phyloP scores from a whole-genome alignment of 176 grass and related monocot genomes.

The Chloris gayana region DNA sequence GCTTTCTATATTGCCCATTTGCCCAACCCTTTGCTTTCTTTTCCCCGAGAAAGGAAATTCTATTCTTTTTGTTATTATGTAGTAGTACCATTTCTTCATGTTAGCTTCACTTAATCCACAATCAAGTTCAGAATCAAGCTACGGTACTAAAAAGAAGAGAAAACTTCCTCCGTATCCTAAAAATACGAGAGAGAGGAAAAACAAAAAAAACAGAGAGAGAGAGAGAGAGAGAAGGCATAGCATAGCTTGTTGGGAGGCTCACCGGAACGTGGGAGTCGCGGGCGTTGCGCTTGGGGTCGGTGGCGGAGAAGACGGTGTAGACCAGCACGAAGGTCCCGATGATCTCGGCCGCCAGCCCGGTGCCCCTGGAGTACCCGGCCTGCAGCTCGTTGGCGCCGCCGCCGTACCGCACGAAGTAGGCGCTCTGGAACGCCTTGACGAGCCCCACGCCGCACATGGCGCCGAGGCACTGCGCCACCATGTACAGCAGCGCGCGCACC shows the following conservation, averaged over 20 bases:
- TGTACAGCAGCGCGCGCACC: slow-evolving; percentile 83
- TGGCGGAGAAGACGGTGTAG: slow-evolving; percentile 99
- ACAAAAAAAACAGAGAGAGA: too few species aligned
- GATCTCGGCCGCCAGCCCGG: slow-evolving; percentile 93
- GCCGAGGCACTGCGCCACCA: slow-evolving; percentile 87
- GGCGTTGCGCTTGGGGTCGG: slow-evolving; percentile 96
- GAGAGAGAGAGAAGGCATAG: too few species aligned
- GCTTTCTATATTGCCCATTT: slow-evolving; percentile 22
- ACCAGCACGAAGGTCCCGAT: slow-evolving; percentile 97
- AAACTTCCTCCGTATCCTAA: neutral
- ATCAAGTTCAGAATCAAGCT: neutral
- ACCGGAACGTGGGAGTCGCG: slow-evolving; percentile 98
- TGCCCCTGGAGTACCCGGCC: slow-evolving; percentile 76
- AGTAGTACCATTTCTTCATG: neutral
- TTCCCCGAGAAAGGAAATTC: neutral
- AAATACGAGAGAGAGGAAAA: neutral
- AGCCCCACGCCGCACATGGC: slow-evolving; percentile 89
- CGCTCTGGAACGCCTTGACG: slow-evolving; percentile 89
- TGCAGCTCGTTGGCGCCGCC: slow-evolving; percentile 82
- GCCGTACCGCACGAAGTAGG: slow-evolving; percentile 68
- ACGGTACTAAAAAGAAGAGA: neutral
- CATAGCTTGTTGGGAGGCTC: slow-evolving; percentile 36
- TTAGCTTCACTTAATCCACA: slow-evolving; percentile 27
- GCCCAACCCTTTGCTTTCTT: neutral
- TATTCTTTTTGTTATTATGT: slow-evolving; percentile 31